Conservation (phyloP, 257 asterid genomes). For the Nicotiana otophora region DNA sequence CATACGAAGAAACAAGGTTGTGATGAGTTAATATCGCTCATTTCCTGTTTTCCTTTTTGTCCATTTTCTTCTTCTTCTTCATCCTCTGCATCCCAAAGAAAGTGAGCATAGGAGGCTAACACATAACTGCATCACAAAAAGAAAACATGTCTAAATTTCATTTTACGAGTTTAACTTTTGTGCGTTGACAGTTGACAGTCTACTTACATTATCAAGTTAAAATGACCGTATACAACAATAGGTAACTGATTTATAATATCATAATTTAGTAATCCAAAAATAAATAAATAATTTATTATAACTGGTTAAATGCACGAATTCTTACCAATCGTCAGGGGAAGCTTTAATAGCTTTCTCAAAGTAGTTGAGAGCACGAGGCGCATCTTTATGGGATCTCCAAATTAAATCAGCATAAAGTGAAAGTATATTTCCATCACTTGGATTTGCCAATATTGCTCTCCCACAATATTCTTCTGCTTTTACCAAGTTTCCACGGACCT, state of each 20-base stretch:
- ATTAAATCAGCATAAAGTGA: constrained; percentile 44
- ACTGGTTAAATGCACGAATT: not conserved
- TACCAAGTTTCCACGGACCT: constrained; percentile 33
- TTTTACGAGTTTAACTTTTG: too few relatives aligned
- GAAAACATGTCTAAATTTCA: not conserved
- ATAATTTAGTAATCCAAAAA: too few relatives aligned
- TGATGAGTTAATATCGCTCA: not conserved
- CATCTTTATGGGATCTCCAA: constrained; percentile 34
- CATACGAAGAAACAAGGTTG: not conserved
- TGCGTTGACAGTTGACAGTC: too few relatives aligned
- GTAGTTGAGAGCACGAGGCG: constrained; percentile 33
- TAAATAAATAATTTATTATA: too few relatives aligned
- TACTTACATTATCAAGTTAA: too few relatives aligned
- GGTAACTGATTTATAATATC: too few relatives aligned
- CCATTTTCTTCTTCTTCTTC: not conserved
- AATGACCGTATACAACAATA: too few relatives aligned
- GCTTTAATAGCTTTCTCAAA: constrained; percentile 40
- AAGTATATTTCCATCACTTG: constrained; percentile 33
- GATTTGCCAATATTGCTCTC: constrained; percentile 45
- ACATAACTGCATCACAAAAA: constrained; percentile 28
- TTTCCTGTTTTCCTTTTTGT: not conserved
- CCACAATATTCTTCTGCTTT: constrained; percentile 51
- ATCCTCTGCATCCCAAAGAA: constrained; percentile 56
- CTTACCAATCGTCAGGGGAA: constrained; percentile 44
- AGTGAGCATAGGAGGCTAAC: constrained; percentile 52